Conservation (phyloP, 1,284 basidiomycete species). For the Microbotryum lychnidis-dioicae region DNA sequence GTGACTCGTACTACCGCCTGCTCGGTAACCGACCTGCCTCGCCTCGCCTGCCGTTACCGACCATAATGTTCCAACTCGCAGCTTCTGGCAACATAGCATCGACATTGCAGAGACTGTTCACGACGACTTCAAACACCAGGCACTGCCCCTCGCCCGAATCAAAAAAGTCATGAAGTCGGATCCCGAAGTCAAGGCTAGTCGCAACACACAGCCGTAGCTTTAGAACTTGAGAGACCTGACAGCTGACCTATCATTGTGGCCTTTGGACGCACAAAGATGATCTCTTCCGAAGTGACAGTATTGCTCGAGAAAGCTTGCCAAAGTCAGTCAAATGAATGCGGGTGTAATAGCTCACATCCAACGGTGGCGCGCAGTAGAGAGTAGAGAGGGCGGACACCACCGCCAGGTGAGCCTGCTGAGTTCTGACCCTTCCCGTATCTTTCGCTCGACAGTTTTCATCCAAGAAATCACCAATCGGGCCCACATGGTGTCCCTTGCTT, state of each 20-base stretch:
- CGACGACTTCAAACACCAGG: conserved; percentile 73
- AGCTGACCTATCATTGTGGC: not conserved
- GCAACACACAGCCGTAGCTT: not conserved
- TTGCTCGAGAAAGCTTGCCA: conserved; percentile 94
- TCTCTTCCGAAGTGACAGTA: conserved; percentile 89
- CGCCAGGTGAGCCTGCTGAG: not conserved
- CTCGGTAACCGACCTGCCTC: not conserved
- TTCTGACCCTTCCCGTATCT: not conserved
- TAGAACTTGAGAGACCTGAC: not conserved
- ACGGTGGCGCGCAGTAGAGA: not conserved
- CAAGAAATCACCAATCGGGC: conserved; percentile 86
- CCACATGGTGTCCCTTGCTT: conserved; percentile 85
- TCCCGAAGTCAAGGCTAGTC: conserved; percentile 79
- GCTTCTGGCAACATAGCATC: conserved; percentile 74
- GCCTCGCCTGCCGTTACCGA: not conserved
- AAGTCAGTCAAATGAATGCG: conserved; percentile 51
- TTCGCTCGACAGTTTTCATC: conserved; percentile 64
- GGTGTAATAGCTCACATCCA: not conserved
- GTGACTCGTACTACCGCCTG: not conserved
- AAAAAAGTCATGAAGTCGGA: conserved; percentile 99
- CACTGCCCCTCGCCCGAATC: conserved; percentile 79
- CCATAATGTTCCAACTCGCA: not conserved
- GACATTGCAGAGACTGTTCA: conserved; percentile 69
- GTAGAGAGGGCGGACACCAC: not conserved
- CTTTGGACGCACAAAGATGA: conserved; percentile 57